phyloP scores from a whole-genome alignment of 306 rosid species.

The Cicer judaicum region DNA sequence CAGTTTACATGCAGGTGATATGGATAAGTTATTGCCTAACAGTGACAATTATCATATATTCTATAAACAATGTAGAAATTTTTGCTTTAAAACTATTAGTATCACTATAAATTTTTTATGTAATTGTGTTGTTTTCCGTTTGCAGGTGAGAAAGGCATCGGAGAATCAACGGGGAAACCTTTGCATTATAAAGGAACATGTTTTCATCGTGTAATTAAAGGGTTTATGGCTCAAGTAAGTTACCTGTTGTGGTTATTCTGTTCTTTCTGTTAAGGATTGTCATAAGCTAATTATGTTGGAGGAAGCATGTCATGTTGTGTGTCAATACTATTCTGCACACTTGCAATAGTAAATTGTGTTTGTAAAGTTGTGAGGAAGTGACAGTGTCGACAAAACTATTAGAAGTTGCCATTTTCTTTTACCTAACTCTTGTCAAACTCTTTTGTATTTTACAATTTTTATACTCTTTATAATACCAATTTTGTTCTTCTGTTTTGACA shows the following conservation, averaged over 20 bases:
- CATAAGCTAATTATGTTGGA: slow-evolving; percentile 32
- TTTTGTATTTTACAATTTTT: slow-evolving; percentile 11
- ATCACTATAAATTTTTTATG: slow-evolving; percentile 6
- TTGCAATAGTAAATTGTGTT: slow-evolving; percentile 16
- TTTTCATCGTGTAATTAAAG: slow-evolving; percentile 90
- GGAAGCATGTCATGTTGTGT: slow-evolving; percentile 20
- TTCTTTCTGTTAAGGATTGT: slow-evolving; percentile 4
- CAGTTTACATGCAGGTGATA: background rate
- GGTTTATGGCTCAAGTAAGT: slow-evolving; percentile 98
- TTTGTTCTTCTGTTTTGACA: slow-evolving; percentile 50
- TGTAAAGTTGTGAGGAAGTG: slow-evolving; percentile 22
- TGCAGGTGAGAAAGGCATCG: slow-evolving; percentile 92
- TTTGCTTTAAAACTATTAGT: background rate
- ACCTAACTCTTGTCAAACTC: background rate
- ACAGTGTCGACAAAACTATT: slow-evolving; percentile 25
- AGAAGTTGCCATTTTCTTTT: slow-evolving; percentile 2
- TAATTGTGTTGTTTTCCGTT: slow-evolving; percentile 37
- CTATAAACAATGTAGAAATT: background rate
- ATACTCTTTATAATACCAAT: slow-evolving; percentile 32
- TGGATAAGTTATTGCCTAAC: background rate
- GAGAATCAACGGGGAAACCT: slow-evolving; percentile 82
- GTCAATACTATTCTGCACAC: slow-evolving; percentile 13
- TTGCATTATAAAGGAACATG: slow-evolving; percentile 83
- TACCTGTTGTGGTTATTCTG: slow-evolving; percentile 28
- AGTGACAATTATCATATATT: background rate